Evolutionary conservation across 2,329 filamentous ascomycete species (phyloP).

Genomic region (Stachybotrys echinatus): DNA sequence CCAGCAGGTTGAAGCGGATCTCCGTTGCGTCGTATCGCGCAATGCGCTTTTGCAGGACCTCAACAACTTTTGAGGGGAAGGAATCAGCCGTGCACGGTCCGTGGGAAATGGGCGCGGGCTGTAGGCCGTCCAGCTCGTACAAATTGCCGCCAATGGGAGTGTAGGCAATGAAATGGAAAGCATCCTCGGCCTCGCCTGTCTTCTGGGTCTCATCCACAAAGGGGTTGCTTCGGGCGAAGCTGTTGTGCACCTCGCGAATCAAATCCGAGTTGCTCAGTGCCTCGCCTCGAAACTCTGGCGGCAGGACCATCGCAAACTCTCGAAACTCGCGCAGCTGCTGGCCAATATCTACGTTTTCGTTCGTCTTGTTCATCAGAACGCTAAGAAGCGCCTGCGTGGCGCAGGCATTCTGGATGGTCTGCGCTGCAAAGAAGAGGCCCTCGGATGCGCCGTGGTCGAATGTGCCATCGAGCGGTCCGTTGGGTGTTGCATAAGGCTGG

Average conservation of each 20-base stretch:
- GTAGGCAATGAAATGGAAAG: constrained; percentile 98
- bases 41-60: constrained; percentile 81
- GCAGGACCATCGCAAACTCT: constrained; percentile 82
- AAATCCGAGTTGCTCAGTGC: constrained; percentile 58
- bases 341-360: constrained; percentile 63
- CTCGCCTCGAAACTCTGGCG: constrained; percentile 63
- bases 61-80: constrained; percentile 76
- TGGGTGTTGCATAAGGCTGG: constrained; percentile 51
- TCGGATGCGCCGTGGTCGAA: constrained; percentile 74
- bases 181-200: constrained; percentile 70
- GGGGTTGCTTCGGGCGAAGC: constrained; percentile 80
- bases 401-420: constrained; percentile 98
- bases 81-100: constrained; percentile 64
- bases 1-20: constrained; percentile 93
- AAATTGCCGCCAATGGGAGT: constrained; percentile 72
- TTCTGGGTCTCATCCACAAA: constrained; percentile 84
- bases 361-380: constrained; percentile 80
- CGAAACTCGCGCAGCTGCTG: constrained; percentile 69
- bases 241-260: constrained; percentile 80
- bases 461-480: constrained; percentile 70
- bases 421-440: constrained; percentile 85
- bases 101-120: constrained; percentile 87
- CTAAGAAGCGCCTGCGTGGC: constrained; percentile 93
- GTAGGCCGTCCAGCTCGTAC: constrained; percentile 93
- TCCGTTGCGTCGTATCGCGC: constrained; percentile 79